Evolutionary conservation across 2,329 filamentous ascomycete genomes (phyloP).

Genomic region (Myotisia sp.): DNA sequence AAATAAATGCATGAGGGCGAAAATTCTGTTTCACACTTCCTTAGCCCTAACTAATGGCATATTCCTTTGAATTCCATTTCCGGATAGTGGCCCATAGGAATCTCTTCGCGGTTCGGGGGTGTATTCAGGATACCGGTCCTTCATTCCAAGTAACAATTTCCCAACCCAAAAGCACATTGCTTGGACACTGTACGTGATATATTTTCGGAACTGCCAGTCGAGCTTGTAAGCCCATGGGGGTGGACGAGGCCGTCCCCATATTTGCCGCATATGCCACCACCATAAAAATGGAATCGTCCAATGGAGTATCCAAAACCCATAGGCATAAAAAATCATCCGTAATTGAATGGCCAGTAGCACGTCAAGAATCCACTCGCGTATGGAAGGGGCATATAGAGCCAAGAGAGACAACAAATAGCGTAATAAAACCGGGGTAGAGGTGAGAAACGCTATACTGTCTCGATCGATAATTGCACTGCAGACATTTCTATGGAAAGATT

Average conservation of each 20-base stretch:
- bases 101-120: not conserved
- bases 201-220: not conserved
- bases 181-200: constrained; percentile 2
- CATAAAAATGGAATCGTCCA: constrained; percentile 1
- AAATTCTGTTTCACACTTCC: not conserved
- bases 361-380: constrained; percentile 3
- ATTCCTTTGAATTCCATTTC: too few species aligned
- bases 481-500: constrained; percentile 2
- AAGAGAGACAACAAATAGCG: constrained; percentile 1
- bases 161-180: constrained; percentile 3
- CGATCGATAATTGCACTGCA: constrained; percentile 4
- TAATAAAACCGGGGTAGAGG: constrained; percentile 2
- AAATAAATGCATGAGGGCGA: too few species aligned
- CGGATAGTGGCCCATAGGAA: not conserved
- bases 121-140: constrained; percentile 2
- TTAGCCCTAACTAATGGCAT: too few species aligned
- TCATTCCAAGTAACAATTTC: constrained; percentile 2
- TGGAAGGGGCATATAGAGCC: not conserved
- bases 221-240: constrained; percentile 2
- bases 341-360: constrained; percentile 5
- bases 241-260: constrained; percentile 1
- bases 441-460: constrained; percentile 1
- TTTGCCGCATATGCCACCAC: constrained; percentile 2
- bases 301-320: constrained; percentile 5
- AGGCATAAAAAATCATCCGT: constrained; percentile 1